Evolutionary conservation across 1,284 basidiomycete species (phyloP), one percentile per base, ranked within the genome.

Genomic region (Fomitopsis schrenkii): DNA sequence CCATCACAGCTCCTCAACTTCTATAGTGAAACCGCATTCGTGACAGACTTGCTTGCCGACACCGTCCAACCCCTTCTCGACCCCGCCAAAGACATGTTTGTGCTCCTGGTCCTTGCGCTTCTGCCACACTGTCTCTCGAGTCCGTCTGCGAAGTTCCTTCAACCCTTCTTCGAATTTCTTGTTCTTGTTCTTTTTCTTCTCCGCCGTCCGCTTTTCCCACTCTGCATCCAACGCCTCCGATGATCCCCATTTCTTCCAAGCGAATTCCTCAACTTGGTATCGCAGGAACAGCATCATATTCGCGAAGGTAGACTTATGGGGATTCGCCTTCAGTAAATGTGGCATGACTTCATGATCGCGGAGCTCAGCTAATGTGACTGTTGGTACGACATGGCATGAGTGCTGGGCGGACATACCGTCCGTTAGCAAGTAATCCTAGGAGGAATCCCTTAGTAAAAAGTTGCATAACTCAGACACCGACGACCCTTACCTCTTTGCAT

Each of bases 221-320:
- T 99, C 97, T 15, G 81, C 83, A 69, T 99, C 97, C 44, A 99
- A 76, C 1, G 88, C 94, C 71, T 97, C 94, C 10, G 94, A 84
- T 0, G 94, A 94, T 0, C 94, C 95, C 97, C 97, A 99, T 76
- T 98, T 99, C 68, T 91, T 89, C 88, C 94, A 98, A 2, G 97
- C 97, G 73, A 97, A 98, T 30, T 90, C 90, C 74, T 99, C 97
- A 3, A 99, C 95, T 76, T 98, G 96, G 68, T 81, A 90, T 28
- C 97, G 88, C 7, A 98, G 82, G 76, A 95, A 99, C 28, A 99
- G 83, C 97, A 99, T 99, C 97, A 99, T 99, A 79, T 99, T 99
- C 55, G 91, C 92, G 73, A 95, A 99, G 0, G 95, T 97, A 26
- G 95, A 93, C 65, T 94, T 93, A 78, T 99, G 96, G 1, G 97